Conservation (phyloP, 129 eudicot species). For the Erigeron canadensis region DNA sequence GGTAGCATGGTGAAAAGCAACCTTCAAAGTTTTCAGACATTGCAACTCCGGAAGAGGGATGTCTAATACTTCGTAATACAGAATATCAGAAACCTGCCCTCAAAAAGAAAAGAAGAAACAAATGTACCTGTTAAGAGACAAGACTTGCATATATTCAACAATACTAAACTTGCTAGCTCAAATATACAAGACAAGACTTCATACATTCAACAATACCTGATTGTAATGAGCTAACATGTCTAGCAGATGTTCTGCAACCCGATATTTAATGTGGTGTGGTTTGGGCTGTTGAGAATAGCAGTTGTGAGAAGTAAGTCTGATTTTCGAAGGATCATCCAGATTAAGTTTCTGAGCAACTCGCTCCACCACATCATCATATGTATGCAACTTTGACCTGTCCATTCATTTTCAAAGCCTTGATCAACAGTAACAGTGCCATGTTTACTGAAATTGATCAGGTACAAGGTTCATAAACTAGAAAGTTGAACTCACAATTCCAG, state of each 20-base stretch:
- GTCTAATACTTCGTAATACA: slow-evolving; percentile 90
- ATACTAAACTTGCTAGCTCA: background rate
- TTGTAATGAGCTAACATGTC: slow-evolving; percentile 95
- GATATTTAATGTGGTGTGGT: slow-evolving; percentile 77
- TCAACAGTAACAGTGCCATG: slow-evolving; percentile 1
- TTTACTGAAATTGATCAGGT: slow-evolving; percentile 7
- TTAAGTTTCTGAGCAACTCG: slow-evolving; percentile 69
- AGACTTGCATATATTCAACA: background rate
- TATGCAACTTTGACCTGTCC: slow-evolving; percentile 68
- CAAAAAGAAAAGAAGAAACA: slow-evolving; percentile 12
- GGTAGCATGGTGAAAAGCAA: slow-evolving; percentile 80
- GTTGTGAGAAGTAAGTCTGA: slow-evolving; percentile 94
- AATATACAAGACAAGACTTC: background rate
- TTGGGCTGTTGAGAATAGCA: slow-evolving; percentile 97
- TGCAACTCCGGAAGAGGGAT: slow-evolving; percentile 95
- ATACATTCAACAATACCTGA: slow-evolving; percentile 85
- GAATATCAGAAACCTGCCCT: slow-evolving; percentile 74
- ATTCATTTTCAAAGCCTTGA: slow-evolving; percentile 1
- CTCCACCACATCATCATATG: slow-evolving; percentile 93
- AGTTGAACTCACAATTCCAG: slow-evolving; percentile 70
- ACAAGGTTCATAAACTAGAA: slow-evolving; percentile 10
- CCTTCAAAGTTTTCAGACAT: slow-evolving; percentile 84
- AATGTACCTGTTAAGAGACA: background rate
- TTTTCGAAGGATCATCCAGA: slow-evolving; percentile 81
- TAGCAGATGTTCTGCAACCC: slow-evolving; percentile 71